These are phyloP conservation scores for Globisporangium paroecandrum DNA, from an alignment of 352 stramenopile genomes.

Conservation along the genomic window DNA sequence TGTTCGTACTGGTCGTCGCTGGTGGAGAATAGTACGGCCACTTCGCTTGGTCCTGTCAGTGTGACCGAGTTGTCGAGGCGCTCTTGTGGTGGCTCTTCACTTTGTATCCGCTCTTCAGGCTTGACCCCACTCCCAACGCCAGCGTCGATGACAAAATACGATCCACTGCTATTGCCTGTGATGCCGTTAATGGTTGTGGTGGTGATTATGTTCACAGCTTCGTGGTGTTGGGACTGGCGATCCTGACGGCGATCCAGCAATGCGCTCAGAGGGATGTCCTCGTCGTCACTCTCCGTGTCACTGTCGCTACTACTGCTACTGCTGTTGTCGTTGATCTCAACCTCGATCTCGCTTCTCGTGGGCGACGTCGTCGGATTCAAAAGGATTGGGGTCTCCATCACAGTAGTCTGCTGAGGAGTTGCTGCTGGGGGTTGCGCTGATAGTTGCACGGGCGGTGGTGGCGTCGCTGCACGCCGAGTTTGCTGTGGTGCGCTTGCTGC, in stretches of 20 bases:
- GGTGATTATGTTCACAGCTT: neutral
- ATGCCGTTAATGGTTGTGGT: neutral
- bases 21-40: too few species aligned
- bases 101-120: neutral
- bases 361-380: neutral
- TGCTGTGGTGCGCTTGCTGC: neutral
- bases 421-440: neutral
- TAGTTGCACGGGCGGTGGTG: neutral
- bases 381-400: neutral
- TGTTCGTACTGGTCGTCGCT: neutral
- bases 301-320: neutral
- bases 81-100: neutral
- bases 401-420: neutral
- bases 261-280: constrained; percentile 4
- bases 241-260: neutral
- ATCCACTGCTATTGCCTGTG: neutral
- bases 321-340: constrained; percentile 4
- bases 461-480: neutral
- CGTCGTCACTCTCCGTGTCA: constrained; percentile 10
- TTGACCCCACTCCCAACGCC: neutral
- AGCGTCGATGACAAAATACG: neutral
- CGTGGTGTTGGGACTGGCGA: neutral
- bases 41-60: too few species aligned
- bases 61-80: too few species aligned
- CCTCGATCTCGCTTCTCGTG: constrained; percentile 4